Base-by-base conservation (phyloP, 2,329 filamentous ascomycete genomes). In the Sporothrix inflata region DNA sequence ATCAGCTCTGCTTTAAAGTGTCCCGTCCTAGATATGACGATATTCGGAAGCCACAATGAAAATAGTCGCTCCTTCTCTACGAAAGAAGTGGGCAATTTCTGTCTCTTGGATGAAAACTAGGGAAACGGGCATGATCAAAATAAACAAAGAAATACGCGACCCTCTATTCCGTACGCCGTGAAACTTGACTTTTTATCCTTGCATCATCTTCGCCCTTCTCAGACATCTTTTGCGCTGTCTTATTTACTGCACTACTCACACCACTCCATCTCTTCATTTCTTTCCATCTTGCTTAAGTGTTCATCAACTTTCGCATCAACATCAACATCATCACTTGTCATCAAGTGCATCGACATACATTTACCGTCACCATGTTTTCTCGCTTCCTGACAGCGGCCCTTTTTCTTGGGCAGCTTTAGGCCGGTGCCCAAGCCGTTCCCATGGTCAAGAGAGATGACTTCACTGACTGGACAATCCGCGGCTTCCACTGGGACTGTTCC, bases 401-500 rank as follows among this genome's bases (percentile, higher is more conserved):
- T 7, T 14, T 61, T 0, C 21, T 75, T 4, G 69, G 71, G 2
- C 74, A 72, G 30, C 40, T 73, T 9, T 63, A 27, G 21, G 3
- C 19, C 4, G 27, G 38, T 16, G 57, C 45, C 21, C 65, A 42
- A 9, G 72, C 71, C 2, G 38, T 42, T 1, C 72, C 71, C 2
- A 16, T 45, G 24, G 34, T 24, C 24, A 42, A n/a, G 11, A 55
- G 40, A 9, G 68, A 49, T 1, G 38, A 11, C 49, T 30, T 51
- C 1, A 40, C 21, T n/a, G 40, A 74, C 9, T 76, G 74, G 74
- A 69, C 72, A 1, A 51, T 75, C 19, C 69, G 67, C 19, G 73
- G 71, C 27, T 74, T 76, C 47, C 68, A 73, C 19, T 74, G 73
- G 74, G 72, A 60, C 53, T 77, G 76, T 42, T 45, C 71, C 2